phyloP scores from a whole-genome alignment of 2,329 filamentous ascomycete species.

The Cadophora malorum region DNA sequence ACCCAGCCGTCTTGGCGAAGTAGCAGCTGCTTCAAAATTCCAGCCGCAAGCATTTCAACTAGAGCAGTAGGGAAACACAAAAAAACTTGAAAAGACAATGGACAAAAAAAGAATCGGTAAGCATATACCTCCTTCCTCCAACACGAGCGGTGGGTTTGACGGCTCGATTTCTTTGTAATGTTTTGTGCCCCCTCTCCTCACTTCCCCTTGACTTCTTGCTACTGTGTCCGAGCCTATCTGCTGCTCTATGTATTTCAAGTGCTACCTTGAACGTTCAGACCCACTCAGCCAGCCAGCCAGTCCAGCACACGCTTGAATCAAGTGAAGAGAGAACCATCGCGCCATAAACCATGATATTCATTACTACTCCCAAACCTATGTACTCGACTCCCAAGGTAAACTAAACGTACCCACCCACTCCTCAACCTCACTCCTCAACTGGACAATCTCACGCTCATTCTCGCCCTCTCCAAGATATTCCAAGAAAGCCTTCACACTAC shows the following conservation, averaged over 20 bases:
- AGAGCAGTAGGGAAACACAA: not conserved
- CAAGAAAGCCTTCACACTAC: conserved; percentile 70
- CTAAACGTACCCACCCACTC: conserved; percentile 80
- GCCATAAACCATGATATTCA: conserved; percentile 11
- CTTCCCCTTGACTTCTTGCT: not conserved
- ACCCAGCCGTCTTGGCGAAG: not conserved
- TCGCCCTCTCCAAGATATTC: conserved; percentile 73
- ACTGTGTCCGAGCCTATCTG: not conserved
- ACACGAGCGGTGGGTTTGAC: not conserved
- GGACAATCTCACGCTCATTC: conserved; percentile 72
- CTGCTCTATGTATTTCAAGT: not conserved
- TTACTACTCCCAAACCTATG: conserved; percentile 20
- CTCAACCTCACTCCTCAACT: conserved; percentile 76
- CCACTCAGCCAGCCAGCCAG: not conserved
- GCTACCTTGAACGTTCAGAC: not conserved
- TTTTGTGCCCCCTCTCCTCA: not conserved
- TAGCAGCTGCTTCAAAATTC: not conserved
- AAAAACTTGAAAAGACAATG: not conserved
- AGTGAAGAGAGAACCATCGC: not conserved
- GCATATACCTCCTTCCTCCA: not conserved
- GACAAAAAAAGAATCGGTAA: not conserved
- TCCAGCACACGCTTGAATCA: not conserved
- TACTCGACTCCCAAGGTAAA: conserved; percentile 64
- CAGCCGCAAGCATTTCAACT: not conserved
- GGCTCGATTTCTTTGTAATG: not conserved